phyloP scores from a whole-genome alignment of 371 early-diverging fungal species.

The Blakeslea trispora region DNA sequence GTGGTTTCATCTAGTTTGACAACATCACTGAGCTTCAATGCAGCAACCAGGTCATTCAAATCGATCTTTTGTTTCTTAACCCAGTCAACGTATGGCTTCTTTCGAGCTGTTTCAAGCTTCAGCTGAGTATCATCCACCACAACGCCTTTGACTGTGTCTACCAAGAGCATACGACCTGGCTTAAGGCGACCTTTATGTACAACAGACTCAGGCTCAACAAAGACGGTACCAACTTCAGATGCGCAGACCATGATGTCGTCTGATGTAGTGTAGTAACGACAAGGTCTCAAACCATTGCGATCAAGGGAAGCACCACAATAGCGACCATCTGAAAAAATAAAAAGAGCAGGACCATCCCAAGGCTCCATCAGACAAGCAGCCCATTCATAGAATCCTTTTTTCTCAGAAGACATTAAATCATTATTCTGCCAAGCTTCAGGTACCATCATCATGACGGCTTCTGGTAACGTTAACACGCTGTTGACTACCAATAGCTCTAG shows the following conservation, averaged over 20 bases:
- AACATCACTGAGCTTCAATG: slow-evolving; percentile 16
- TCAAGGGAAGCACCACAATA: slow-evolving; percentile 95
- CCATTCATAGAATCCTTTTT: slow-evolving; percentile 94
- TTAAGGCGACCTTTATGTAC: slow-evolving; percentile 91
- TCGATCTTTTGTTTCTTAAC: slow-evolving; percentile 75
- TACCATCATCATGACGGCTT: slow-evolving; percentile 97
- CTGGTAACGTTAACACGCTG: slow-evolving; percentile 87
- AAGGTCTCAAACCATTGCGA: slow-evolving; percentile 96
- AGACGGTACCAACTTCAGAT: slow-evolving; percentile 92
- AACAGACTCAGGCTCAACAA: slow-evolving; percentile 79
- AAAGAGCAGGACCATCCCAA: slow-evolving; percentile 97
- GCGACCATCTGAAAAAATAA: slow-evolving; percentile 96
- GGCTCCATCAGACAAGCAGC: slow-evolving; percentile 96
- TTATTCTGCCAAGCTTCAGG: slow-evolving; percentile 98
- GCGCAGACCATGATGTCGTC: slow-evolving; percentile 97
- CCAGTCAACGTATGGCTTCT: slow-evolving; percentile 84
- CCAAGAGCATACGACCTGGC: slow-evolving; percentile 96
- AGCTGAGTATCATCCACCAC: slow-evolving; percentile 91
- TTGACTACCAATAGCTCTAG: slow-evolving; percentile 91
- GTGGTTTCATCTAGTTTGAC: slow-evolving; percentile 42
- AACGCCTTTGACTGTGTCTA: slow-evolving; percentile 91
- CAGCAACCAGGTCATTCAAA: slow-evolving; percentile 60
- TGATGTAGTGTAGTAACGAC: slow-evolving; percentile 90
- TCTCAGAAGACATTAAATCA: slow-evolving; percentile 79
- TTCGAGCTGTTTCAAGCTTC: slow-evolving; percentile 72